Evolutionary conservation across 331 rosid genomes (phyloP), one percentile per base, ranked within the genome.

Genomic region (Erythrophleum ivorense): DNA sequence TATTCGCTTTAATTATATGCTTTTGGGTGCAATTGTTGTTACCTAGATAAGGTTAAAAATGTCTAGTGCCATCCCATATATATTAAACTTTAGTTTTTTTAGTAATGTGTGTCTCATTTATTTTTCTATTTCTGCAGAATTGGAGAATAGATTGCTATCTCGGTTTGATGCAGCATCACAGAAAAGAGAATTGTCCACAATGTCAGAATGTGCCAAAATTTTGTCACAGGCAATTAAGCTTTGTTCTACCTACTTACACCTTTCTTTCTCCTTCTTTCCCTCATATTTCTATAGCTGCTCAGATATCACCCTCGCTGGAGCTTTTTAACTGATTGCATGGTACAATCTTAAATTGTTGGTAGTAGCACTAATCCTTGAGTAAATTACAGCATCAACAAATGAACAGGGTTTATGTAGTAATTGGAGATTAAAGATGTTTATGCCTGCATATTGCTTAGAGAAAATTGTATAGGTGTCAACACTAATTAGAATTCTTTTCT

Each of bases 141-240:
- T 95, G 89, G 99, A 95, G 90, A 95, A 95, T 84, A 93, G 98
- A 82, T 89, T 95, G 92, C 87, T 95, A 63, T 78, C 97, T 85
- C 90, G 97, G 85, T 95, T 95, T 84, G 97, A 95, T 89, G 91
- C 97, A 65, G 94, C 97, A 34, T 95, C 99, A 65, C 98, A 93
- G 83, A 89, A 87, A 88, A 91, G 98, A 86, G 97, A 93, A 63
- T 78, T 95, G 88, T 85, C 97, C 64, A 87, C 93, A 71, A 95
- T 93, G 97, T 94, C 97, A 64, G 97, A 95, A 88, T 93, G 98
- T 87, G 98, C 99, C 68, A 93, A 92, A 90, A 95, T 93, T 86
- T 91, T 95, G 80, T 89, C 97, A 12, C 97, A 93, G 98, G 98
- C 94, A 83, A 84, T 81, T 40, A 78, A 46, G 66, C n/a, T 83